Base-by-base conservation (phyloP, 2,329 filamentous ascomycete genomes). In the Ophiostoma ulmi region DNA sequence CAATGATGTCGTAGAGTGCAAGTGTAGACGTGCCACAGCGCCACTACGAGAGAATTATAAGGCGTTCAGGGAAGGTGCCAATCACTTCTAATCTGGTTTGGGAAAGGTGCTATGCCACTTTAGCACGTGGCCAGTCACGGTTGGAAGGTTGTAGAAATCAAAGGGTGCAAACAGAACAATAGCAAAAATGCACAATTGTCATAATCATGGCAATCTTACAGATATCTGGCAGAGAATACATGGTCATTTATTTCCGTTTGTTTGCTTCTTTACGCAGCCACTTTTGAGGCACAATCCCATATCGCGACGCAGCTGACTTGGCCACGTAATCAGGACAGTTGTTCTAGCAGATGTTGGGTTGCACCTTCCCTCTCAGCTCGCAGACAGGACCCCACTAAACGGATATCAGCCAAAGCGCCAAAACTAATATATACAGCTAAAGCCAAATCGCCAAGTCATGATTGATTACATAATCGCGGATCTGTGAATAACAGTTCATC, bases 111-210 rank as follows among this genome's bases (percentile, higher is more conserved):
- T n/a, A 17, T 35, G 26, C 14, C 58, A 31, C 58, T 63, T 17
- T 63, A 1, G 74, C 74, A 75, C 74, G 74, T 74, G 73, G 73
- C 73, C 64, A 69, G 73, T 73, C 73, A 74, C 73, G 71, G 74
- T 70, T 73, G 72, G 72, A 36, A 64, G 69, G 26, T 35, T n/a
- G 26, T 7, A 36, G 65, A n/a, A 35, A 63, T 61, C n/a, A 8
- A 65, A 41, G 39, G 20, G 67, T 26, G 35, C 52, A 58, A 69
- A 48, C 20, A 58, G 58, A 44, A 20, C 58, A 35, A 36, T 63
- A 13, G 10, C 3, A 67, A 20, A 35, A 26, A 2, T 22, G 61
- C 35, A 38, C 35, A 7, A 64, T 63, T 61, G 22, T 61, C 14
- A 26, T 31, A 3, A 22, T 10, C 31, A 31, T 31, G 31, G 5